These are phyloP conservation scores for Selaginella tamariscina DNA, from an alignment of 75 land plant species.

Conservation along the genomic window DNA sequence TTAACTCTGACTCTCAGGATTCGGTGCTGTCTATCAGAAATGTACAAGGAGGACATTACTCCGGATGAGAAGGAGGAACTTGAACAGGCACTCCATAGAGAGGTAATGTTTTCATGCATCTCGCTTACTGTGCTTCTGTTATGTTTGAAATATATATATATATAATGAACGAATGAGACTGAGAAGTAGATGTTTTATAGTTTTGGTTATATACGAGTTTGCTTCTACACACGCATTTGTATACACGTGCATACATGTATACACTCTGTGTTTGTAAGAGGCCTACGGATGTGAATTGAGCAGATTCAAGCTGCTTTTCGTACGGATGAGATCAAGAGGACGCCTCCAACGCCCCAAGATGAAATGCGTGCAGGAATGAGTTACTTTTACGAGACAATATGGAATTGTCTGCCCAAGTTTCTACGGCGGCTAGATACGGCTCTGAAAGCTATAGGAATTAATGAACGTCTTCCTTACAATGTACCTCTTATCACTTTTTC, in stretches of 20 bases:
- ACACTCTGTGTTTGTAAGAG: not conserved
- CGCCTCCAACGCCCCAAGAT: slow-evolving; percentile 95
- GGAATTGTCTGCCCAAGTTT: slow-evolving; percentile 96
- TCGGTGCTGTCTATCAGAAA: slow-evolving; percentile 57
- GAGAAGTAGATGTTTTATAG: too few species aligned
- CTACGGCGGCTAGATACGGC: slow-evolving; percentile 92
- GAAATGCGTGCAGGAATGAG: slow-evolving; percentile 99
- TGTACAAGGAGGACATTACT: slow-evolving; percentile 76
- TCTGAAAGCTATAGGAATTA: slow-evolving; percentile 76
- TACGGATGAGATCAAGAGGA: slow-evolving; percentile 93
- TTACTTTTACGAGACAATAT: slow-evolving; percentile 95
- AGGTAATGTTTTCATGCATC: too few species aligned
- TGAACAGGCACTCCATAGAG: slow-evolving; percentile 87
- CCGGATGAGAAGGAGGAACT: slow-evolving; percentile 94
- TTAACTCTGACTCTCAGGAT: slow-evolving; percentile 35
- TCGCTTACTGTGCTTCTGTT: too few species aligned
- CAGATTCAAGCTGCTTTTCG: slow-evolving; percentile 99
- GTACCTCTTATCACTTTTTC: slow-evolving; percentile 96
- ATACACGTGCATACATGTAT: too few species aligned
- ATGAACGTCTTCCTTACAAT: slow-evolving; percentile 89
- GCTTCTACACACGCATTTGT: too few species aligned
- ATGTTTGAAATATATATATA: too few species aligned
- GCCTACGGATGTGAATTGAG: not conserved
- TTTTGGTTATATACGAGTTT: too few species aligned
- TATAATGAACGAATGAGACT: too few species aligned